Evolutionary conservation across 2,329 filamentous ascomycete species (phyloP).

Genomic region (Endoconidiophora polonica): DNA sequence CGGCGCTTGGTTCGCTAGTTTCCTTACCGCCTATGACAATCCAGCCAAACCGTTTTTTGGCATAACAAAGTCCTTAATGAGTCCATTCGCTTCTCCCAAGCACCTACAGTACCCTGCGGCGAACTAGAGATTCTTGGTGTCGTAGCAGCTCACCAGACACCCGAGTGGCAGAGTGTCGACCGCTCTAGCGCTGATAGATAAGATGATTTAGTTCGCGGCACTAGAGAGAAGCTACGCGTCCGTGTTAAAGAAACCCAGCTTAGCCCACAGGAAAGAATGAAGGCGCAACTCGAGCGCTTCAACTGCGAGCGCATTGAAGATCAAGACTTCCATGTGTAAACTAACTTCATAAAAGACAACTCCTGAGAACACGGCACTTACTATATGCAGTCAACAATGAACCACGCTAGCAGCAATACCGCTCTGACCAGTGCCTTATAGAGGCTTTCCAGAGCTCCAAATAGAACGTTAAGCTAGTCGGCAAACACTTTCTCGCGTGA

Average conservation of each 20-base stretch:
- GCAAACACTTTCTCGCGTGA: constrained; percentile 29
- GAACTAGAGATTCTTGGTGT: constrained; percentile 37
- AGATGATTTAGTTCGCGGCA: constrained; percentile 22
- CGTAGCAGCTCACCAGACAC: constrained; percentile 33
- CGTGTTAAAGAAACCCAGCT: constrained; percentile 29
- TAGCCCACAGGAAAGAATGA: constrained; percentile 25
- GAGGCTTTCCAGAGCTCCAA: constrained; percentile 37
- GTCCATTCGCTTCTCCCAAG: constrained; percentile 32
- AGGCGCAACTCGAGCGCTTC: constrained; percentile 25
- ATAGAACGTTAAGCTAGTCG: constrained; percentile 32
- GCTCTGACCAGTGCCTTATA: constrained; percentile 26
- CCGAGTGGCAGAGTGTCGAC: constrained; percentile 34
- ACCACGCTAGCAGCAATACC: constrained; percentile 28
- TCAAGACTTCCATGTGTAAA: constrained; percentile 28
- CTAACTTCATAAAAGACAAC: neutral
- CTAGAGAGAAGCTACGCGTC: constrained; percentile 25
- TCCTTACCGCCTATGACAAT: constrained; percentile 37
- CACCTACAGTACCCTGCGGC: constrained; percentile 40
- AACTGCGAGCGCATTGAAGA: constrained; percentile 27
- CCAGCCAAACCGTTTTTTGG: constrained; percentile 40
- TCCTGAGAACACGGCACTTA: neutral
- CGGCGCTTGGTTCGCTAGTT: constrained; percentile 40
- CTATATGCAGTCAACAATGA: neutral
- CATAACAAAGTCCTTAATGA: constrained; percentile 40
- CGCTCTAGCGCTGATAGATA: constrained; percentile 22